Evolutionary conservation across 2,329 filamentous ascomycete species (phyloP), one percentile per base, ranked within the genome.

Genomic region (Scytalidium lignicola): DNA sequence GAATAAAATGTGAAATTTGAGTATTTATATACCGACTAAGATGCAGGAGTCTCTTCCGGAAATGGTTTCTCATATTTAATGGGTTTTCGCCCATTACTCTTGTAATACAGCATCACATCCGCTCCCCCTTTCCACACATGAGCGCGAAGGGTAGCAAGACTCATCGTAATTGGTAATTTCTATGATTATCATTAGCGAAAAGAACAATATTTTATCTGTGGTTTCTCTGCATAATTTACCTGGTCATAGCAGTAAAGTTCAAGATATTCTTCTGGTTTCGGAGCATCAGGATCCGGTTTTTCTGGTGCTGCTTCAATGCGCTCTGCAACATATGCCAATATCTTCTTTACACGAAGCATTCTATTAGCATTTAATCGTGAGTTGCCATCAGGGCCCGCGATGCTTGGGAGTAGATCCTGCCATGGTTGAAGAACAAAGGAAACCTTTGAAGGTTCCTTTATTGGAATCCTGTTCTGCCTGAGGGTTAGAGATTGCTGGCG

Each of bases 41-140:
- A 17, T 37, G 6, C 32, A 13, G 22, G 4, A 44, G 44, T 19
- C 8, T 26, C 41, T 17, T 39, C 46, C 10, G 39, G 28, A n/a
- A 20, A 7, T 8, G 37, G 22, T 42, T 50, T 52, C n/a, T 52
- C 43, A 43, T 46, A 46, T 3, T 22, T n/a, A 22, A 52, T 49
- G n/a, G 22, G 15, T 32, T 61, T 65, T 40, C 82, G 83, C n/a
- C 90, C 91, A 60, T 96, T 99, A 46, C 87, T 78, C 64, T 91
- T 95, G 75, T 99, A 99, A 62, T 90, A 82, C 44, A 99, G 74
- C 47, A 95, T 71, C 55, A 99, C 87, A 68, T 99, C 93, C 60
- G 87, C 91, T n/a, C 90, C 90, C 41, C 88, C 90, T 61, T 95
- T 90, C 93, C 93, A 99, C 47, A 97, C 76, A 63, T 96, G 90